Evolutionary conservation across 2,329 filamentous ascomycete species (phyloP).

Genomic region (Venturiaceae sp.): DNA sequence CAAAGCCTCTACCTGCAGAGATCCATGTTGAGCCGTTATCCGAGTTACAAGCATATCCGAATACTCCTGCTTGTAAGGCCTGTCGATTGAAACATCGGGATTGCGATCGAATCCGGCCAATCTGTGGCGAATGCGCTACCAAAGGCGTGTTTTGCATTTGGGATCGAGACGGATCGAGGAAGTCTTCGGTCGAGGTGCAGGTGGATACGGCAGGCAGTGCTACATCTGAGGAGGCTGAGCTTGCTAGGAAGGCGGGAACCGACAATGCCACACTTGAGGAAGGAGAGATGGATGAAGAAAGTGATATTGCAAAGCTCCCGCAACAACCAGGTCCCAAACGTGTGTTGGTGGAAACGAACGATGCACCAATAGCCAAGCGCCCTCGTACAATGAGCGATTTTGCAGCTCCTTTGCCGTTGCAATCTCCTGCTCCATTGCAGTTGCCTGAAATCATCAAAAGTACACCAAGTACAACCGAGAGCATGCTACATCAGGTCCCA

Average conservation of each 20-base stretch:
- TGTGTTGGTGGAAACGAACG: not conserved
- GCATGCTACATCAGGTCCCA: not conserved
- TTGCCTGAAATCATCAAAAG: too few species aligned
- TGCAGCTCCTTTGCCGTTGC: too few species aligned
- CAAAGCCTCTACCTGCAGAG: too few species aligned
- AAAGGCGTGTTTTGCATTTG: not conserved
- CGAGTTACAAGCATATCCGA: too few species aligned
- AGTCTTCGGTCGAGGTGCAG: not conserved
- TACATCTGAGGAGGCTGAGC: not conserved
- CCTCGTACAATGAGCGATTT: not conserved
- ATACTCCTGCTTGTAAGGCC: not conserved
- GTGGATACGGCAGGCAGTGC: not conserved
- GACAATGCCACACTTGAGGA: not conserved
- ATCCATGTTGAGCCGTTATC: too few species aligned
- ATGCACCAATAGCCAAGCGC: not conserved
- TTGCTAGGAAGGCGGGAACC: too few species aligned
- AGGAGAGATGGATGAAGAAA: not conserved
- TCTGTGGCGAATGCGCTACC: not conserved
- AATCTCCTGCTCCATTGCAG: too few species aligned
- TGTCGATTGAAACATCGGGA: not conserved
- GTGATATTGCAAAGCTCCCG: not conserved
- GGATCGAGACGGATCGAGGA: not conserved
- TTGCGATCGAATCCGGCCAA: not conserved
- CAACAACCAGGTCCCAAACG: not conserved
- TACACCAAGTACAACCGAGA: not conserved